These are phyloP conservation scores for Kurtzmaniella cleridarum DNA, from an alignment of 805 yeast species.

Conservation along the genomic window DNA sequence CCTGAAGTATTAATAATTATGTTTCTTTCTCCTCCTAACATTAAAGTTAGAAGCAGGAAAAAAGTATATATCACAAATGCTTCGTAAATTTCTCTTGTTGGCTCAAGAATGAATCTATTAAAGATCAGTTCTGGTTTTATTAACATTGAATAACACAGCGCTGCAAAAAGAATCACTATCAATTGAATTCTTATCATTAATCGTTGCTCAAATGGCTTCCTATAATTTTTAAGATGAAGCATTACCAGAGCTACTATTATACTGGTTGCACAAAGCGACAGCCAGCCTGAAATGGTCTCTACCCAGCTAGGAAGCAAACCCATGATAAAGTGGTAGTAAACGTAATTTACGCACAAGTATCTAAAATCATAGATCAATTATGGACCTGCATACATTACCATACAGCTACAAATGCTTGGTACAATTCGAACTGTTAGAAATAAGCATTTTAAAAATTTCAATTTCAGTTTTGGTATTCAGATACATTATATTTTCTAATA, in stretches of 20 bases:
- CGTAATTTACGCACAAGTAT: too few relatives aligned
- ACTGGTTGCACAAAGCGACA: slow-evolving; percentile 15
- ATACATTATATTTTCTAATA: too few relatives aligned
- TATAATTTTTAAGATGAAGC: slow-evolving; percentile 53
- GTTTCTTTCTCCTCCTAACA: slow-evolving; percentile 88
- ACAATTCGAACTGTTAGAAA: too few relatives aligned
- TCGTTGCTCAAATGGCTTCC: slow-evolving; percentile 87
- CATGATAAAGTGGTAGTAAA: too few relatives aligned
- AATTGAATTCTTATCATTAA: slow-evolving; percentile 75
- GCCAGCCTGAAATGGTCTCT: slow-evolving; percentile 14
- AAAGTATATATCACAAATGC: slow-evolving; percentile 95
- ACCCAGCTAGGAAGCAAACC: slow-evolving; percentile 10
- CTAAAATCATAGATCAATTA: too few relatives aligned
- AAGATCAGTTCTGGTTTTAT: slow-evolving; percentile 35
- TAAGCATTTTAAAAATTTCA: too few relatives aligned
- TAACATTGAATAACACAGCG: slow-evolving; percentile 60
- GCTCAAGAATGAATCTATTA: slow-evolving; percentile 53
- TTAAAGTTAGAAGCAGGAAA: slow-evolving; percentile 71
- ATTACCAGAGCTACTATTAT: slow-evolving; percentile 19
- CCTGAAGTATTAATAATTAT: slow-evolving; percentile 71
- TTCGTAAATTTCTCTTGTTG: slow-evolving; percentile 84
- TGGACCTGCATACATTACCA: too few relatives aligned
- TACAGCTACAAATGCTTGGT: too few relatives aligned
- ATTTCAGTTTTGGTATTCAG: too few relatives aligned
- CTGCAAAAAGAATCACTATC: slow-evolving; percentile 76